phyloP scores from a whole-genome alignment of 495 filamentous ascomycete species.

The Letharia columbiana region DNA sequence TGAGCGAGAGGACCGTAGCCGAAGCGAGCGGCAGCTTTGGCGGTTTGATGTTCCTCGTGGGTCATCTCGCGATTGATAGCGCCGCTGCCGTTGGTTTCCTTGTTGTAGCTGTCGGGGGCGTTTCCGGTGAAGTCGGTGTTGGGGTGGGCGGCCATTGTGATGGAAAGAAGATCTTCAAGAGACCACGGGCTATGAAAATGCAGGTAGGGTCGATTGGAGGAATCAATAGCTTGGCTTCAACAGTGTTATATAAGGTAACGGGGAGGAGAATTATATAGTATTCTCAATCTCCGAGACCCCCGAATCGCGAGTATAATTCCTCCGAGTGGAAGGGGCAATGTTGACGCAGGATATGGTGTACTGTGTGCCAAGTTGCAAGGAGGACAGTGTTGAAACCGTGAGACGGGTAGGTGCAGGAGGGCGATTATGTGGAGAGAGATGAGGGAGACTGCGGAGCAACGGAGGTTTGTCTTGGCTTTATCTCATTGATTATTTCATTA shows the following conservation, averaged over 20 bases:
- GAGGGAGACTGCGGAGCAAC: background rate
- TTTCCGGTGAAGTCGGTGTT: slow-evolving; percentile 24
- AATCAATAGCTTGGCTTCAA: background rate
- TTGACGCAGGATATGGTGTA: background rate
- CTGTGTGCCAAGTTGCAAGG: background rate
- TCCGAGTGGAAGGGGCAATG: background rate
- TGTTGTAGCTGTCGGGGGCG: slow-evolving; percentile 10
- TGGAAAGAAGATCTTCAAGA: slow-evolving; percentile 1
- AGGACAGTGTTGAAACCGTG: background rate
- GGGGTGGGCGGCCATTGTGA: slow-evolving; percentile 15
- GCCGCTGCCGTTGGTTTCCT: slow-evolving; percentile 15
- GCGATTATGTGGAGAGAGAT: background rate
- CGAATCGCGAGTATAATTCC: background rate
- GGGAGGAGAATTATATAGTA: background rate
- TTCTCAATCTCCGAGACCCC: background rate
- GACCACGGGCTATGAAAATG: slow-evolving; percentile 2
- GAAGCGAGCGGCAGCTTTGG: slow-evolving; percentile 41
- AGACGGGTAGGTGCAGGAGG: too few relatives aligned
- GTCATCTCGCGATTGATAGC: slow-evolving; percentile 31
- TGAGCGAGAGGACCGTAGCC: slow-evolving; percentile 61
- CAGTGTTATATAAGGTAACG: background rate
- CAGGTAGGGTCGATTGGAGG: background rate
- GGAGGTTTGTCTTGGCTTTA: background rate
- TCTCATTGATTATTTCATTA: too few relatives aligned
- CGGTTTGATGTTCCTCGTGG: slow-evolving; percentile 40